phyloP scores from a whole-genome alignment of 2,329 filamentous ascomycete species.

The Aurifilum marmelostoma region DNA sequence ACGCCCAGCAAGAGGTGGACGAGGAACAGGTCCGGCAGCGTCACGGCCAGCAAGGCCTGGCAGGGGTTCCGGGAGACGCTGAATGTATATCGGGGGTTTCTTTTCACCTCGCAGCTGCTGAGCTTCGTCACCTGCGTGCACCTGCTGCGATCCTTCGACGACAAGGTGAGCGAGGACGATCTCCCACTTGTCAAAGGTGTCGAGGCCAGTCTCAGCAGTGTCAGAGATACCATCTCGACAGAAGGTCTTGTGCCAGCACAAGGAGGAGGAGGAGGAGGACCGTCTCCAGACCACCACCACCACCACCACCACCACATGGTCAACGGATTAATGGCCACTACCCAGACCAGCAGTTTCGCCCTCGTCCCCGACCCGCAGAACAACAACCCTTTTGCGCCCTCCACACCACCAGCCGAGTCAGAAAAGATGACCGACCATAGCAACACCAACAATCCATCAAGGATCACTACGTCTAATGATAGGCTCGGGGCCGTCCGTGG shows the following conservation, averaged over 20 bases:
- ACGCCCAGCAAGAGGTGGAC: conserved; percentile 18
- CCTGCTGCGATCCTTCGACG: conserved; percentile 33
- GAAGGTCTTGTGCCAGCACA: not conserved
- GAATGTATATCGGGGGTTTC: conserved; percentile 30
- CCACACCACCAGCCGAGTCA: conserved; percentile 10
- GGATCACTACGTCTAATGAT: not conserved
- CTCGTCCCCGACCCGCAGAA: conserved; percentile 6
- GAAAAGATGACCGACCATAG: not conserved
- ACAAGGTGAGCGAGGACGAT: conserved; percentile 30
- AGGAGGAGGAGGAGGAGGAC: not conserved
- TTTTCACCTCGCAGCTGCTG: conserved; percentile 33
- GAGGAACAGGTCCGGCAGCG: conserved; percentile 1
- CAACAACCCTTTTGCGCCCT: conserved; percentile 7
- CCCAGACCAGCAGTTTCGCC: conserved; percentile 12
- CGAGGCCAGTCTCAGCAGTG: conserved; percentile 30
- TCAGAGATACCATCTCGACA: not conserved
- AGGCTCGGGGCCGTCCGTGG: not conserved
- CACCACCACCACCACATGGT: not conserved
- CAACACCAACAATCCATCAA: conserved; percentile 1
- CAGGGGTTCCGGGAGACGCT: conserved; percentile 32
- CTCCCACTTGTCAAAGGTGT: conserved; percentile 29
- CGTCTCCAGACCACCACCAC: not conserved
- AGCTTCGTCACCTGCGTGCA: conserved; percentile 33
- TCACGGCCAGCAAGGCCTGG: conserved; percentile 25
- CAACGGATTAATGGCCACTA: not conserved